Conservation (phyloP, 208 protist genomes). For the Strigomonas galati region DNA sequence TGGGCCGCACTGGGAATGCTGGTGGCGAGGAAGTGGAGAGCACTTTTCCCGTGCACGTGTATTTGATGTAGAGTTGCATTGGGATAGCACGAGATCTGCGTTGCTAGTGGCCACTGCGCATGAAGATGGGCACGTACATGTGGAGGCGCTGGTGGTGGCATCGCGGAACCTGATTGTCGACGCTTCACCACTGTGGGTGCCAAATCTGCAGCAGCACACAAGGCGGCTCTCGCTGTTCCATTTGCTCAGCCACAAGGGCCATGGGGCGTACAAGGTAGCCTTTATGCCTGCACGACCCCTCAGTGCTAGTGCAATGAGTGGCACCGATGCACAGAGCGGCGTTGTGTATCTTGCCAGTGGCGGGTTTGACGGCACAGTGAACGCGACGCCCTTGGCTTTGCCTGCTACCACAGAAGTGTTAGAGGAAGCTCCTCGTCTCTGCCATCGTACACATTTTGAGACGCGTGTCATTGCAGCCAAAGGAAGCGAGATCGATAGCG, state of each 20-base stretch:
- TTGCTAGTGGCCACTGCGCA: conserved; percentile 35
- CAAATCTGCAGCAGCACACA: neutral
- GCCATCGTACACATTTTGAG: neutral
- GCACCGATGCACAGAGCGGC: too few species aligned
- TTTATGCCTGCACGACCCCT: conserved; percentile 12
- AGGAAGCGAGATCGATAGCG: neutral
- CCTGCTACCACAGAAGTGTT: neutral
- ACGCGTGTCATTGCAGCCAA: neutral
- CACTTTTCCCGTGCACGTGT: conserved; percentile 51
- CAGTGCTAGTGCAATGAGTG: too few species aligned
- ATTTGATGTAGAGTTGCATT: conserved; percentile 35
- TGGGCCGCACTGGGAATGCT: conserved; percentile 23
- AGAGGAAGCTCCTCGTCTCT: conserved; percentile 25
- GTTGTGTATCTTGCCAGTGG: conserved; percentile 14
- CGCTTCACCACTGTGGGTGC: neutral
- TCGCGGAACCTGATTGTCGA: neutral
- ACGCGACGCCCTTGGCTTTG: neutral
- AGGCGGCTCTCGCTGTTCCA: neutral
- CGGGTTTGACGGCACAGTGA: conserved; percentile 24
- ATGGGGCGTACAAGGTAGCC: conserved; percentile 54
- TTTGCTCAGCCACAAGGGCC: conserved; percentile 49
- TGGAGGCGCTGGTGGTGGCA: neutral
- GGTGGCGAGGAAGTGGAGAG: conserved; percentile 36
- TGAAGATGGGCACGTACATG: conserved; percentile 63
- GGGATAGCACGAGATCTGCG: conserved; percentile 1